Evolutionary conservation across 306 rosid genomes (phyloP).

Genomic region (Vigna mungo): DNA sequence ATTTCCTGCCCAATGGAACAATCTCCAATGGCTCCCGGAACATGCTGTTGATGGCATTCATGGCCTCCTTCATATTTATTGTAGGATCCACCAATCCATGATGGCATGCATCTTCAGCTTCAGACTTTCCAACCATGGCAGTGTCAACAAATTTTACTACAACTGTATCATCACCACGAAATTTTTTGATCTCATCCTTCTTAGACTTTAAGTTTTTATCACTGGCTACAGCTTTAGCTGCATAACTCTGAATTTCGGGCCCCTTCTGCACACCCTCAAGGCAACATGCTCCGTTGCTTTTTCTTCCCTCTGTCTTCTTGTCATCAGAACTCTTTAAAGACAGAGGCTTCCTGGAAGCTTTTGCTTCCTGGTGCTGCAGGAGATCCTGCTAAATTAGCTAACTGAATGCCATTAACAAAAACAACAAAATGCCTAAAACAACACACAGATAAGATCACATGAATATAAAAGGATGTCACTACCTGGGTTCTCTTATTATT

Average conservation of each 20-base stretch:
- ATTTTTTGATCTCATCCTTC: slow-evolving; percentile 46
- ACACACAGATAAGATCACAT: slow-evolving; percentile 10
- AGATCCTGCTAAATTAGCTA: slow-evolving; percentile 41
- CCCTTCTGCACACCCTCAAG: slow-evolving; percentile 36
- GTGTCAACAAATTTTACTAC: slow-evolving; percentile 78
- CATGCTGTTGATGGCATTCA: slow-evolving; percentile 86
- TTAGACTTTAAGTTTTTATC: slow-evolving; percentile 43
- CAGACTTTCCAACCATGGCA: slow-evolving; percentile 80
- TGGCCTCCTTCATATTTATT: slow-evolving; percentile 93
- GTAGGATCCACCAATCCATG: slow-evolving; percentile 96
- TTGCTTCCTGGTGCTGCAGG: slow-evolving; percentile 56
- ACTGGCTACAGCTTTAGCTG: slow-evolving; percentile 35
- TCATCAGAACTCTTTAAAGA: slow-evolving; percentile 41
- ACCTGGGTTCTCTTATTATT: slow-evolving; percentile 69
- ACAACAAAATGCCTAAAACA: slow-evolving; percentile 34
- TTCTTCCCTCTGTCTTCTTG: slow-evolving; percentile 47
- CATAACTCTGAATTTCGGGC: slow-evolving; percentile 41
- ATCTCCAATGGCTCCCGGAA: slow-evolving; percentile 79
- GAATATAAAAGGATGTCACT: slow-evolving; percentile 24
- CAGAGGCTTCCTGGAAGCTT: slow-evolving; percentile 52
- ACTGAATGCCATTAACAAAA: slow-evolving; percentile 27
- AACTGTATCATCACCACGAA: slow-evolving; percentile 69
- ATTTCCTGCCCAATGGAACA: slow-evolving; percentile 56
- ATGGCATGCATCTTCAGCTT: slow-evolving; percentile 89
- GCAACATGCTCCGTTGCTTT: slow-evolving; percentile 43